phyloP scores from a whole-genome alignment of 768 basidiomycete genomes.

The Boletus insuetus region DNA sequence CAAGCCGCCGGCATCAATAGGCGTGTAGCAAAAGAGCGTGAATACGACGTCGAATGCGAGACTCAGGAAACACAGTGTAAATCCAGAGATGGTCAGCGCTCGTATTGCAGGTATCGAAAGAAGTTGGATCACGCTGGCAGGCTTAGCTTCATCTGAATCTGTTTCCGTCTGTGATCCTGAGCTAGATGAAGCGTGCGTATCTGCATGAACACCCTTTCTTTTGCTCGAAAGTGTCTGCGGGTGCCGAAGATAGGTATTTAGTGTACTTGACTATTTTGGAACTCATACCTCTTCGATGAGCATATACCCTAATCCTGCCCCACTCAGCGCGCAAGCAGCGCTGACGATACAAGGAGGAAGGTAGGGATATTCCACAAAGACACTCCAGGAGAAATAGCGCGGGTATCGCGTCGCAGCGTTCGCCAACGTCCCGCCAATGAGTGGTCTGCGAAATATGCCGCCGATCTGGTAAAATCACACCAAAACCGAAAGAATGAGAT shows the following conservation, averaged over 20 bases:
- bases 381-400: slow-evolving; percentile 5
- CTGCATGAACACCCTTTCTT: too few species aligned
- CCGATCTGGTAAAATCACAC: neutral
- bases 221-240: neutral
- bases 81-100: slow-evolving; percentile 49
- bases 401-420: slow-evolving; percentile 15
- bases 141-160: slow-evolving; percentile 1
- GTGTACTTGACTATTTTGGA: neutral
- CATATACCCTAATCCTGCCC: slow-evolving; percentile 11
- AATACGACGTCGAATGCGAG: slow-evolving; percentile 63
- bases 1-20: slow-evolving; percentile 53
- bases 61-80: slow-evolving; percentile 48
- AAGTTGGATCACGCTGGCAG: slow-evolving; percentile 33
- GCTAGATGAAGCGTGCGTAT: neutral
- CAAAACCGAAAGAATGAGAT: neutral
- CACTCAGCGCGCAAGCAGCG: slow-evolving; percentile 6
- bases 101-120: slow-evolving; percentile 51
- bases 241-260: neutral
- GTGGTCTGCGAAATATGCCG: slow-evolving; percentile 3
- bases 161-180: neutral
- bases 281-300: slow-evolving; percentile 20
- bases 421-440: slow-evolving; percentile 18
- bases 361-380: slow-evolving; percentile 16
- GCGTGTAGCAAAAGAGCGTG: slow-evolving; percentile 64
- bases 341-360: slow-evolving; percentile 17